Base-by-base conservation (phyloP, 2,329 filamentous ascomycete species). In the Ciborinia camelliae region DNA sequence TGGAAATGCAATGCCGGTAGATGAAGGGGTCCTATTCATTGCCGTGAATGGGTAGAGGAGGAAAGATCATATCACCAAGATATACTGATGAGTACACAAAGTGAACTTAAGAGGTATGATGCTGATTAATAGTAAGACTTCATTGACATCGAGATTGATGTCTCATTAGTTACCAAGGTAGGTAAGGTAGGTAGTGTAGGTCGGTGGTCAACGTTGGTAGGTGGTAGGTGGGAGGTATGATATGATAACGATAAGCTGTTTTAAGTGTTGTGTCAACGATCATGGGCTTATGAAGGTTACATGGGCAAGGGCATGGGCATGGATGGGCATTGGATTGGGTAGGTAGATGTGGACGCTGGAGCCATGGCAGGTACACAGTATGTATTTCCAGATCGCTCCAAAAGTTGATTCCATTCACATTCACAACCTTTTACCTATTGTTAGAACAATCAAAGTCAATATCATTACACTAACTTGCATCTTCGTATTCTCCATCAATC, bases 1-100 rank as follows among this genome's bases (percentile, higher is more conserved):
- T 43, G 84, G 85, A 32, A 87, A 77, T 26, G 59, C 50, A 15
- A 85, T 75, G 59, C 67, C 69, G 26, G 71, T 69, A 23, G 72
- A 68, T 26, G 72, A 69, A 12, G 71, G 66, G 1, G 72, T 71
- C 55, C 68, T 66, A 51, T 60, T 68, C 68, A 72, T 70, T 52
- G 53, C 66, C 23, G 64, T 59, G 41, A 41, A 55, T 65, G 54
- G 63, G 4, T 26, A 23, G 18, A 9, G 30, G 10, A 15, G 54
- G 20, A 30, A 26, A 37, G 23, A 26, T 32, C 54, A 57, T 32
- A 37, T 45, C 54, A 57, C 30, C 30, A 20, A 23, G 20, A 51
- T 12, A 9, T 6, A 4, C 12, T 9, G 8, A 30, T 18, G 8
- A n/a, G 53, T 8, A n/a, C 18, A 45, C 7, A 9, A 53, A 37